Evolutionary conservation across 2,329 filamentous ascomycete genomes (phyloP), one percentile per base, ranked within the genome.

Genomic region (Trichoderma endophyticum): DNA sequence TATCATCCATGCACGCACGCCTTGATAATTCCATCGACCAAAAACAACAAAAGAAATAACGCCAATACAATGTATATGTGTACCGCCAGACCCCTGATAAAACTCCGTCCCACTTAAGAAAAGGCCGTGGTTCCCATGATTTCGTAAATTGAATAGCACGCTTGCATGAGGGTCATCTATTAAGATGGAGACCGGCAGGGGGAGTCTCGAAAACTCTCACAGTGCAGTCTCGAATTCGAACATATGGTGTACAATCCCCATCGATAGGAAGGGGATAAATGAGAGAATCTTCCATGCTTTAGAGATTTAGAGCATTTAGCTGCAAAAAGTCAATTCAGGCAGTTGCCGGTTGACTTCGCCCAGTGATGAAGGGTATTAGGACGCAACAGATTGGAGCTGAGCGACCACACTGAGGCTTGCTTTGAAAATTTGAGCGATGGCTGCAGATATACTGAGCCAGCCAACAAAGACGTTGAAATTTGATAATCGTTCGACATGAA

Each of bases 121-220:
- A 70, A 70, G 57, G 66, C 66, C 57, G 56, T 70, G 57, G 39
- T 34, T 70, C 57, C 66, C 66, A 54, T 70, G 48, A 69, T 54
- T n/a, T 70, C 66, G 66, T 70, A 70, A 70, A 48, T 26, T 54
- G 57, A 68, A 60, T 68, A 60, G 39, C 56, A 34, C 65, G 65
- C 65, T 68, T 32, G 56, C 54, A 68, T 68, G 66, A 62, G 28
- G 66, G 28, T 32, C 32, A 48, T 51, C 39, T 62, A 70, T 62
- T 28, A 54, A 62, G 28, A 62, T 21, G 39, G 56, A 48, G 18
- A 34, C 36, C 11, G 15, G 56, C 54, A 24, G 34, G 26, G 48
- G n/a, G n/a, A 15, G 34, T 34, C 24, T 21, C 34, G 30, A 34
- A 24, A 36, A 21, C 15, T 30, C 54, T 36, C 65, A 21, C 56